Evolutionary conservation across 2,329 filamentous ascomycete genomes (phyloP), one percentile per base, ranked within the genome.

Genomic region (Endoconidiophora laricicola): DNA sequence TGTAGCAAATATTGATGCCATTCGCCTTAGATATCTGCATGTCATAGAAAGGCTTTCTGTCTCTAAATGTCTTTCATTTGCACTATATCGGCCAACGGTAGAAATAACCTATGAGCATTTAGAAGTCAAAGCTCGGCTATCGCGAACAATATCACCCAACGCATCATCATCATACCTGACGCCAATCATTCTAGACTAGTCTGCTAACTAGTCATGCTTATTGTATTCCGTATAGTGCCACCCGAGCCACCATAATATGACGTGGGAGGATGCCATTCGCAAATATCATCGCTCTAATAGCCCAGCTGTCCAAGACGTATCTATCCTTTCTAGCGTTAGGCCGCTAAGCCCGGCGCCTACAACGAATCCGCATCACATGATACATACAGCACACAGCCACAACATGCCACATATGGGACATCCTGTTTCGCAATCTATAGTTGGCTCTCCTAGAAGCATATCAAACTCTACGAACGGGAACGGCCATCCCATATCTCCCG

Each of bases 231-330:
- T 45, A 14, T 51, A 74, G 74, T 78, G 74, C 58, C 72, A 77
- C 56, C 74, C 74, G 12, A 72, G 68, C 55, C 74, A 78, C 58
- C 74, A 76, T 55, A 71, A 71, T 55, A 72, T 76, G 72, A 75
- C 71, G 9, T 78, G 74, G 73, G 73, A 76, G 58, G 73, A 77
- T 54, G 70, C 74, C 14, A 65, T 71, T 44, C 65, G 63, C 57
- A 76, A 75, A 56, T 77, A 74, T 50, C 63, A 67, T 60, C 67
- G 69, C 52, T 69, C 70, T 39, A 67, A 71, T 50, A 76, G 72
- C 56, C 71, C 73, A 29, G 63, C 61, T 24, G 63, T 72, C 44
- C 70, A 70, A 52, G 71, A 74, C 22, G 68, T 73, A 42, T 65
- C 67, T 26, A 66, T 63, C 18, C 55, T 64, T 16, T 59, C 66